Base-by-base conservation (phyloP, 495 filamentous ascomycete genomes). In the Annulohypoxylon bovei region DNA sequence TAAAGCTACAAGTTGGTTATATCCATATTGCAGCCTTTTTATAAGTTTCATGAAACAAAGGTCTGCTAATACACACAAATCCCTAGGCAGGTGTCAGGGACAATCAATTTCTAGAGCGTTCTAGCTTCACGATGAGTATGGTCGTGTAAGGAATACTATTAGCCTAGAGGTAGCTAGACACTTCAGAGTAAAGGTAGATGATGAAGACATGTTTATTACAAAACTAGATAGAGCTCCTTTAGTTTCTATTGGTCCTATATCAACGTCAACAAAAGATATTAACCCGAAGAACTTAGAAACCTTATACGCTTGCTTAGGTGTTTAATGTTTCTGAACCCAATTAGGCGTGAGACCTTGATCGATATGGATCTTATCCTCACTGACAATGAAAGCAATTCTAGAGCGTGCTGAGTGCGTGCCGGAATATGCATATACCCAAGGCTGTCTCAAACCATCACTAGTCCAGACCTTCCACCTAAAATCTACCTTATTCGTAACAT, bases 371-470 rank as follows among this genome's bases (percentile, higher is more conserved):
- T 53, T 23, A 23, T 42, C 42, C 65, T 28, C 35, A 30, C 6
- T 1, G 4, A 57, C 65, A 62, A 68, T 68, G 40, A 20, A 50
- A 42, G 52, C 0, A 40, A 25, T 63, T 64, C 59, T 59, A 50
- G 53, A 69, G 64, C 16, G 39, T 9, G 14, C 55, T 20, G 14
- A 46, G 47, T 14, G 18, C 2, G 8, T 61, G 50, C 47, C 16
- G 14, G 25, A 46, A 52, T 37, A 14, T 14, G 25, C 53, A 18
- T 8, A 22, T 33, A 44, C 16, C 23, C 35, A 20, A 16, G 39
- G 3, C n/a, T 44, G 3, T 32, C 44, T 33, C 12, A 50, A n/a
- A 39, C 2, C 1, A 47, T 39, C 2, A n/a, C 4, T 37, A 2
- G 39, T 18, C 3, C 16, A 20, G 20, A 8, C 14, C 4, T 37